Evolutionary conservation across 768 basidiomycete genomes (phyloP), one percentile per base, ranked within the genome.

Genomic region (Termitomyces sp.): DNA sequence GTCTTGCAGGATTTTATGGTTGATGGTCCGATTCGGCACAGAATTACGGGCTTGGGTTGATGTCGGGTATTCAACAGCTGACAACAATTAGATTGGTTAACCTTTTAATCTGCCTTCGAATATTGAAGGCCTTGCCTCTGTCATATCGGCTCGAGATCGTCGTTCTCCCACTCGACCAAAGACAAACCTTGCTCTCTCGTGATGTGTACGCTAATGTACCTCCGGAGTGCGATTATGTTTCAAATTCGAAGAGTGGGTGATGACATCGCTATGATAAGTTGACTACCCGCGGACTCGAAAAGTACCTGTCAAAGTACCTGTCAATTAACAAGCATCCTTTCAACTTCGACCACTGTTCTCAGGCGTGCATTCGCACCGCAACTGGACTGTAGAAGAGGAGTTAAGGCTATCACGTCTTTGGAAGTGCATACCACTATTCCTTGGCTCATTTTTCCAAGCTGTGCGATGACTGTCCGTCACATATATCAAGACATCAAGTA

Each of bases 1-100:
- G 30, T 56, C 34, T 54, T 49, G 17, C 55, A 87, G 86, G 12
- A 48, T 84, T 4, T 59, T 88, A 3, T 78, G 73, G 71, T 58
- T 74, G 17, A 80, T 79, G 3, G 81, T 88, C 45, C 72, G 68
- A 19, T 82, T 86, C 43, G 86, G 85, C 3, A 75, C 76, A 28
- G 70, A 73, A 52, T 77, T 88, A 73, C 74, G 86, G 41, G 77
- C 75, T 0, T 82, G 77, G 72, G 68, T 77, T 6, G 80, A 88
- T 60, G 68, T 85, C 8, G 84, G 79, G 3, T 86, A 76, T 61
- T 79, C 83, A 1, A 78, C 76, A 0, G 66, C 64, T 9, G 66
- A 72, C 2, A 70, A 66, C 23, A 76, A 75, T 52, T 78, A 63
- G 34, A 23, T 48, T 23, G 6, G 5, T 23, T 11, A 48, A 34